Conservation (phyloP, 2,329 filamentous ascomycete genomes). For the Golovinomyces cichoracearum region DNA sequence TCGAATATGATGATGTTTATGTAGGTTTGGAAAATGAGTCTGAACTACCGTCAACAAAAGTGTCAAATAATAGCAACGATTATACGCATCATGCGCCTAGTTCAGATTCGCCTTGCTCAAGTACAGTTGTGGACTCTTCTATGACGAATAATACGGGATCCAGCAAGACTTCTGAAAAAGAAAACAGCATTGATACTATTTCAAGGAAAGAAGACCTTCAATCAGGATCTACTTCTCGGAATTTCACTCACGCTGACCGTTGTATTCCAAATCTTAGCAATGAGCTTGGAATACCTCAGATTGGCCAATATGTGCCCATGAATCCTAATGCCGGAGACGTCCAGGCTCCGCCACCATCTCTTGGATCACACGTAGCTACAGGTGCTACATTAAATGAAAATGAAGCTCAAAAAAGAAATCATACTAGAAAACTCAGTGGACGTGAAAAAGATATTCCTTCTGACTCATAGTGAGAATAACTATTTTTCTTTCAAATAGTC, state of each 20-base stretch:
- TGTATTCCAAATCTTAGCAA: constrained; percentile 33
- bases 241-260: constrained; percentile 20
- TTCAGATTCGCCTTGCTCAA: constrained; percentile 56
- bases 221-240: constrained; percentile 23
- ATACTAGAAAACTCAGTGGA: constrained; percentile 46
- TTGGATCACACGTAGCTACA: constrained; percentile 15
- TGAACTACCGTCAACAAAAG: constrained; percentile 37
- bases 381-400: constrained; percentile 27
- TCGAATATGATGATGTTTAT: constrained; percentile 49
- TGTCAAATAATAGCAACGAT: constrained; percentile 51
- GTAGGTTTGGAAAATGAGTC: constrained; percentile 19
- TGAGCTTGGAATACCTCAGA: constrained; percentile 73
- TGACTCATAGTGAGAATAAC: constrained; percentile 40
- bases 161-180: constrained; percentile 36
- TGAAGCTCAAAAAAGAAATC: constrained; percentile 25
- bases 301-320: constrained; percentile 83
- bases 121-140: constrained; percentile 60
- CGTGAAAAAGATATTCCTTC: constrained; percentile 48
- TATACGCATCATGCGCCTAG: constrained; percentile 72
- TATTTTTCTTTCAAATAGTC: neutral
- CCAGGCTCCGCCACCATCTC: constrained; percentile 69
- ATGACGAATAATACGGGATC: constrained; percentile 77
- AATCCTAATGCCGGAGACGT: constrained; percentile 80
- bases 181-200: neutral
- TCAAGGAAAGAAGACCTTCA: neutral